Percentiles rank a stretch among this genome's conserved stretches.
These are phyloP conservation scores for Hypoxylon sp. DNA, from an alignment of 2,329 filamentous ascomycete genomes.

Conservation along the genomic window DNA sequence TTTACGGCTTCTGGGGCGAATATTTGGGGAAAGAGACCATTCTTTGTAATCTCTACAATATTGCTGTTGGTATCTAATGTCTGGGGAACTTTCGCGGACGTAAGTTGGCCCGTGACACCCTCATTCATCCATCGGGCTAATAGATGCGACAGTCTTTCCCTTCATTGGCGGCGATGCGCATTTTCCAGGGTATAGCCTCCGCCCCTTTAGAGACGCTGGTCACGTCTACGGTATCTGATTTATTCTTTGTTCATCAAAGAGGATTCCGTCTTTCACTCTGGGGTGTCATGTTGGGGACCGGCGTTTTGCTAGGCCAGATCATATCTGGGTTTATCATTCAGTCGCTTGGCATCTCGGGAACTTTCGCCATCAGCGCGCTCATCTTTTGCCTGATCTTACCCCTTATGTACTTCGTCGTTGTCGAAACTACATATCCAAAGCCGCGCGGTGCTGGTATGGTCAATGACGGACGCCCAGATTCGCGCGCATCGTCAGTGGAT, in stretches of 20 bases:
- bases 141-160: constrained; percentile 40
- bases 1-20: constrained; percentile 49
- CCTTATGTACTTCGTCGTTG: constrained; percentile 61
- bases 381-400: constrained; percentile 60
- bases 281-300: constrained; percentile 45
- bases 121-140: constrained; percentile 8
- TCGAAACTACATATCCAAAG: constrained; percentile 59
- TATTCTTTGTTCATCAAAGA: constrained; percentile 49
- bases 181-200: constrained; percentile 48
- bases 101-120: constrained; percentile 20
- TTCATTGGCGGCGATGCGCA: constrained; percentile 48
- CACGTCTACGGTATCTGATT: constrained; percentile 48
- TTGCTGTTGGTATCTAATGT: constrained; percentile 45
- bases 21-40: constrained; percentile 49
- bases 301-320: constrained; percentile 56
- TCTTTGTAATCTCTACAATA: constrained; percentile 48
- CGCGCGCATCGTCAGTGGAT: constrained; percentile 31
- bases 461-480: constrained; percentile 29
- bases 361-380: constrained; percentile 58
- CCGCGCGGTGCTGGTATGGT: constrained; percentile 12
- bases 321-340: constrained; percentile 60
- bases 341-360: constrained; percentile 54
- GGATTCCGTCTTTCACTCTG: constrained; percentile 47
- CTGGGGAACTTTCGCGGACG: constrained; percentile 48
- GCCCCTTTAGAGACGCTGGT: constrained; percentile 48